Percentiles rank a stretch among this genome's conserved stretches.
Evolutionary conservation across 2,329 filamentous ascomycete genomes (phyloP).

Genomic region (Metarhizium rileyi): DNA sequence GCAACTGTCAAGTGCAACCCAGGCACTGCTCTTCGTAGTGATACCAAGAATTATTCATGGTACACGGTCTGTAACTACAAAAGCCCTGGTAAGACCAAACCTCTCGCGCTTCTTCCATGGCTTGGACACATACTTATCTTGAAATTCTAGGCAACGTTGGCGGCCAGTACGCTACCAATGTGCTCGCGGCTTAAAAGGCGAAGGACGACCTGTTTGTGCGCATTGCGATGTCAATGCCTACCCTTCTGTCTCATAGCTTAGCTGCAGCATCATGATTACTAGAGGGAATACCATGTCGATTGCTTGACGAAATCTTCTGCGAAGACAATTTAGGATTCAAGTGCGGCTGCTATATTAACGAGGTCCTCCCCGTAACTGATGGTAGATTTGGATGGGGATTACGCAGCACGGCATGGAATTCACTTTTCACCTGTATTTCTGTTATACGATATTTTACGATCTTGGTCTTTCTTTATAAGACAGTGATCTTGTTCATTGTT

Average conservation of each 20-base stretch:
- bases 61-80: conserved; percentile 88
- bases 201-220: background rate
- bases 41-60: conserved; percentile 36
- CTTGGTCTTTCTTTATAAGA: conserved; percentile 15
- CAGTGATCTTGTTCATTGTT: conserved; percentile 6
- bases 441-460: conserved; percentile 23
- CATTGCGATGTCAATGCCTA: background rate
- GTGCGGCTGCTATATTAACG: background rate
- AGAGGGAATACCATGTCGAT: too few species aligned
- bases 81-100: conserved; percentile 50
- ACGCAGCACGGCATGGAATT: conserved; percentile 11
- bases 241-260: background rate
- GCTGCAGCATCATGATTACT: too few species aligned
- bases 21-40: conserved; percentile 37
- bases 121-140: background rate
- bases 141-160: conserved; percentile 39
- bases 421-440: conserved; percentile 27
- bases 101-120: background rate
- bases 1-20: conserved; percentile 62
- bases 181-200: conserved; percentile 29
- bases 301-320: too few species aligned
- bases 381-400: conserved; percentile 4
- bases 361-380: background rate
- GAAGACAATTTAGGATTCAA: too few species aligned
- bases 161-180: conserved; percentile 40